Percentiles rank a stretch among this genome's conserved stretches.
phyloP scores from a whole-genome alignment of 257 asterid genomes.

The Solanum appendiculatum region DNA sequence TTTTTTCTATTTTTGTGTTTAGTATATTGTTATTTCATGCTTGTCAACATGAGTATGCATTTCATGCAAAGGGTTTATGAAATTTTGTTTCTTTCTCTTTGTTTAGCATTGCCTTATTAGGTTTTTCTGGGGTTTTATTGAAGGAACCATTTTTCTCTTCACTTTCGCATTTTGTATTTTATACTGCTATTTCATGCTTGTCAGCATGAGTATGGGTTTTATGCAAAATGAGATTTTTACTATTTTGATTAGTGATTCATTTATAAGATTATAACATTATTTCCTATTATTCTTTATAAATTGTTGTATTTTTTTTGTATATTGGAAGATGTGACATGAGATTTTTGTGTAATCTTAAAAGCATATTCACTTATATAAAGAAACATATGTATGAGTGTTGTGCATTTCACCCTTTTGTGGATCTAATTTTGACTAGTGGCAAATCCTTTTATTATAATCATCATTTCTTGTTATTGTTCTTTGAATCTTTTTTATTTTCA shows the following conservation, averaged over 20 bases:
- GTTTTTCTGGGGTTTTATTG: too few relatives aligned
- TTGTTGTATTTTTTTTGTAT: not conserved
- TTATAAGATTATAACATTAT: too few relatives aligned
- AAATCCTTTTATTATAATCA: not conserved
- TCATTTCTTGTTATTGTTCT: not conserved
- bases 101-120: not conserved
- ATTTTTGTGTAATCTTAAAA: not conserved
- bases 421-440: too few relatives aligned
- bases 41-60: too few relatives aligned
- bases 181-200: too few relatives aligned
- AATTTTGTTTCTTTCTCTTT: not conserved
- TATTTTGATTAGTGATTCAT: too few relatives aligned
- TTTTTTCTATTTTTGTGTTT: too few relatives aligned
- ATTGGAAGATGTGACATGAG: not conserved
- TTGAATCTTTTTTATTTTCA: too few relatives aligned
- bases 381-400: not conserved
- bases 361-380: not conserved
- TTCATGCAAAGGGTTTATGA: not conserved
- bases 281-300: not conserved
- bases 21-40: too few relatives aligned
- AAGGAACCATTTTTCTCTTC: not conserved
- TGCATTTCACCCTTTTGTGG: not conserved
- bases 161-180: not conserved
- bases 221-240: too few relatives aligned
- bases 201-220: too few relatives aligned